These are phyloP conservation scores for Chrysopogon serrulatus DNA, from an alignment of 176 grass and related monocot species.

Conservation along the genomic window DNA sequence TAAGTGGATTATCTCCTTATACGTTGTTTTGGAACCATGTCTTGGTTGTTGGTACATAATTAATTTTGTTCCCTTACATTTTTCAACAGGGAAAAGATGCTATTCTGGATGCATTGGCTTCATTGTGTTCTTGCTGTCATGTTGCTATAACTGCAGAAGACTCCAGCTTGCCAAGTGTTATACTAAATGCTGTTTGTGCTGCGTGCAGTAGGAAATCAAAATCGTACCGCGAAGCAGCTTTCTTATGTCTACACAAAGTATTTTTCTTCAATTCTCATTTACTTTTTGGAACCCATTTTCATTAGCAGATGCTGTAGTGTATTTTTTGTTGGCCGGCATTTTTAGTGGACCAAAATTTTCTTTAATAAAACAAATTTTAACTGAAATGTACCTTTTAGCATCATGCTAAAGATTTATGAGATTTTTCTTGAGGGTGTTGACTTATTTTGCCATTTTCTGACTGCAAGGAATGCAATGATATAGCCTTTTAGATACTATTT, in stretches of 20 bases:
- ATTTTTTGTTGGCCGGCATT: not conserved
- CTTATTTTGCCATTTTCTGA: not conserved
- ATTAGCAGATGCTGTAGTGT: constrained; percentile 6
- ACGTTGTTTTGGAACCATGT: not conserved
- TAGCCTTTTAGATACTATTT: not conserved
- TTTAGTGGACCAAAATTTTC: constrained; percentile 3
- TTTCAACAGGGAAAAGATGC: constrained; percentile 76
- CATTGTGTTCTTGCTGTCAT: constrained; percentile 81
- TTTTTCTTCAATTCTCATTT: constrained; percentile 30
- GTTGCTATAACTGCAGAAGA: constrained; percentile 64
- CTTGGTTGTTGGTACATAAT: not conserved
- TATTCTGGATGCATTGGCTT: constrained; percentile 79
- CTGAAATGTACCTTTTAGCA: constrained; percentile 7
- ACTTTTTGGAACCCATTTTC: not conserved
- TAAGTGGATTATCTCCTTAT: not conserved
- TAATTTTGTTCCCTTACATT: constrained; percentile 20
- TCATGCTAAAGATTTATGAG: not conserved
- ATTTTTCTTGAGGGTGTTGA: constrained; percentile 5
- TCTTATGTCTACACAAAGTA: constrained; percentile 90
- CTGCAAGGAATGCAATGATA: not conserved
- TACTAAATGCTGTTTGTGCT: constrained; percentile 59
- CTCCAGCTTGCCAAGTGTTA: constrained; percentile 47
- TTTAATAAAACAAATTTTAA: not conserved
- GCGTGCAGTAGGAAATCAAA: constrained; percentile 83
- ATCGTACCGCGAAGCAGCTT: constrained; percentile 83